Base-by-base conservation (phyloP, 768 basidiomycete genomes). In the Gloeopeniophorella convolvens region DNA sequence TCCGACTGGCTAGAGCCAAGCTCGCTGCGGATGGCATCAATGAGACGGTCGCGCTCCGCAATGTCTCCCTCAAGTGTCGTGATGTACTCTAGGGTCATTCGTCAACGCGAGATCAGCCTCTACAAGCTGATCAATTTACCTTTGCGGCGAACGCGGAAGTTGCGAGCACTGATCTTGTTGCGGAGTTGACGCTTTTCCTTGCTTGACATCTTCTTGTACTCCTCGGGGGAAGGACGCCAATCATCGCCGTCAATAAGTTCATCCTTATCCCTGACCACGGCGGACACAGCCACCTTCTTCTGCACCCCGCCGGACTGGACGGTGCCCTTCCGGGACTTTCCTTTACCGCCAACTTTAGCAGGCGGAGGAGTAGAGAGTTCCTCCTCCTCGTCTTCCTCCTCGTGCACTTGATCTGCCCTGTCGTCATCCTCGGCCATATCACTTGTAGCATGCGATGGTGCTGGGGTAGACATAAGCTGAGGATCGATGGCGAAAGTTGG, bases 161-260 rank as follows among this genome's bases (percentile, higher is more conserved):
- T 96, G 50, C 94, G 72, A 1, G 95, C 95, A 54, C 83, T 86
- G 60, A 97, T 92, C 82, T 99, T 99, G 73, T 99, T 99, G 44
- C 95, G 67, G 32, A 98, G 71, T 66, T 98, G 95, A 13, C 96
- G 72, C 68, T 98, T 98, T 72, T 98, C 94, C 70, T 96, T 98
- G 61, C 83, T 85, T 4, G 82, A 82, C 79, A 99, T 89, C 67
- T 92, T 97, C 66, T 89, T 85, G 71, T 97, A 96, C 56, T 93
- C 92, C 59, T 96, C 95, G 0, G 92, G 86, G 8, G 81, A 78
- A 3, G 89, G 90, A 45, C 89, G 77, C 86, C 89, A 90, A 57
- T 91, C 86, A 40, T 84, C 85, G 8, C 84, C 77, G 6, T 83
- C 69, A 21, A 78, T 78, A 36, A 78, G 74, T 10, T 79, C 75